Evolutionary conservation across 2,329 filamentous ascomycete species (phyloP).

Genomic region (Colletotrichum cuscutae): DNA sequence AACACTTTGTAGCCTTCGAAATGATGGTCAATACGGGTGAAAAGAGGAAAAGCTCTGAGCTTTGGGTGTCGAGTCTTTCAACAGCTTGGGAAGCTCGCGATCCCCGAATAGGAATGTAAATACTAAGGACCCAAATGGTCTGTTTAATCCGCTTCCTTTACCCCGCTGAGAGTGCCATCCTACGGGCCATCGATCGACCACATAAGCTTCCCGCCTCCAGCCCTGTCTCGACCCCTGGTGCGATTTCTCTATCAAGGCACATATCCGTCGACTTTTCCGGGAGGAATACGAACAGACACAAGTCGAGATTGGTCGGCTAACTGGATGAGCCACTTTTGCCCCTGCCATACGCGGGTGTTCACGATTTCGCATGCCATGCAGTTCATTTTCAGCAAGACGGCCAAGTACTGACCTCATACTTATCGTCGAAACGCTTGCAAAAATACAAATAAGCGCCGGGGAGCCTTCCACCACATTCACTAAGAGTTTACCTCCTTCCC

Average conservation of each 20-base stretch:
- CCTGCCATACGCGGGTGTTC: neutral
- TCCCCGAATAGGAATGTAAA: neutral
- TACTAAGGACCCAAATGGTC: neutral
- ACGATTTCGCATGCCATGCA: neutral
- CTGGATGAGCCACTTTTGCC: neutral
- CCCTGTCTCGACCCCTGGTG: neutral
- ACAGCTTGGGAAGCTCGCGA: neutral
- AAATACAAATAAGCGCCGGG: neutral
- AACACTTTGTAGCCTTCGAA: too few species aligned
- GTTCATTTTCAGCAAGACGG: neutral
- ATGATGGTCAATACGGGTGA: too few species aligned
- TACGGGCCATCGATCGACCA: slow-evolving; percentile 14
- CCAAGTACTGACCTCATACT: neutral
- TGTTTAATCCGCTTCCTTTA: neutral
- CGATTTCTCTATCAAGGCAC: slow-evolving; percentile 1
- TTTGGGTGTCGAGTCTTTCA: neutral
- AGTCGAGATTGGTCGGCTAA: neutral
- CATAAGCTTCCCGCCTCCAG: slow-evolving; percentile 9
- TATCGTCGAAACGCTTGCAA: neutral
- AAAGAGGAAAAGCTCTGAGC: too few species aligned
- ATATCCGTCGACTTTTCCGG: neutral
- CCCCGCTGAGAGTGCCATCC: slow-evolving; percentile 10
- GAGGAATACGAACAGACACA: neutral
- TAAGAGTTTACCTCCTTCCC: neutral
- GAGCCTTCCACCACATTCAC: neutral